Evolutionary conservation across 2,329 filamentous ascomycete species (phyloP), one percentile per base, ranked within the genome.

Genomic region (Aspergillus pseudoterreus): DNA sequence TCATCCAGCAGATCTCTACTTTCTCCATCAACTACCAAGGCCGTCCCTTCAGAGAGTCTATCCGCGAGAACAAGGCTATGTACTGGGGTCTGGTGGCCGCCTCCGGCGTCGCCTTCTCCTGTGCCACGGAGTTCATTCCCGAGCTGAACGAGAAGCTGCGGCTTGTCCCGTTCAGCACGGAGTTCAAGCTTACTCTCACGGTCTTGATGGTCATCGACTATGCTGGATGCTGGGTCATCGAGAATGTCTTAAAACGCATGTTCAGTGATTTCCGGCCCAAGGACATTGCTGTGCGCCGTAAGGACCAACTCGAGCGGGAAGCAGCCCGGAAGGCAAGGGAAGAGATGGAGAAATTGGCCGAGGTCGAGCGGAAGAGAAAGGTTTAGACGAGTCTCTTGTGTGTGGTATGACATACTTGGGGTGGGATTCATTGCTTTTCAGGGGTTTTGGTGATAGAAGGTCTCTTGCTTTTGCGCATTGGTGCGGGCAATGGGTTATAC

Each of bases 21-120:
- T 99, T 99, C 65, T 92, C 94, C 55, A 96, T 99, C 79, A 99
- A 99, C 79, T 99, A 99, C 78, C 94, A 99, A 74, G 94, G 94
- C 53, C 88, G 94, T 9, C 94, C 94, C 11, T 99, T 99, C 87
- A 89, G 94, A 54, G 94, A 99, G 75, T 88, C 88, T 19, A 90
- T 99, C 59, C 86, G 88, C 4, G 94, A 96, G 76, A 99, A 99
- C 79, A 88, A 85, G 71, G 91, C 90, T 70, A 99, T 99, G 94
- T 99, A 94, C 78, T 99, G 88, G 80, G 94, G 94, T 53, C 90
- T 99, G 50, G 77, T 99, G 38, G 87, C 88, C 58, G 92, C 96
- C 14, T 90, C 90, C 0, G 90, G 80, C 39, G 88, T 99, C 27
- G 92, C 94, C 5, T 97, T 99, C 72, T 86, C 87, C 43, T 96